Conservation (phyloP, 495 filamentous ascomycete genomes). For the Penicillium cataractarum region DNA sequence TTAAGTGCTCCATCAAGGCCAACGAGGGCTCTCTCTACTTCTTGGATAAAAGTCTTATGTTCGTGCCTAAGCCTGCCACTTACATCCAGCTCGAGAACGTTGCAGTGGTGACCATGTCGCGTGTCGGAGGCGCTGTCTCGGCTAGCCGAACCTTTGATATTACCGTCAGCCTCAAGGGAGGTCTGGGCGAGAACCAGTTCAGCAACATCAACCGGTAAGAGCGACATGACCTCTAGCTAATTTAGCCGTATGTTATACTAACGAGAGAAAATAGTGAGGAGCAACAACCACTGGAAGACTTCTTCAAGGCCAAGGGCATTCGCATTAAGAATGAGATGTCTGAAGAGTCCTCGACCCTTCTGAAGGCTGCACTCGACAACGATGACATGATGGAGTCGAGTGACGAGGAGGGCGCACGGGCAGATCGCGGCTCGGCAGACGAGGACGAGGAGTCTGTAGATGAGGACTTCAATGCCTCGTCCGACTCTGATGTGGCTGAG, state of each 20-base stretch:
- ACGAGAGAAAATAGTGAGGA: constrained; percentile 65
- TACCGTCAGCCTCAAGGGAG: constrained; percentile 80
- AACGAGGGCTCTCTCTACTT: constrained; percentile 97
- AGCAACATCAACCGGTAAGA: constrained; percentile 94
- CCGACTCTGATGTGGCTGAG: constrained; percentile 93
- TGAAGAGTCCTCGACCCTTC: constrained; percentile 50
- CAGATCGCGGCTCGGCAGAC: constrained; percentile 88
- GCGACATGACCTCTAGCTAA: neutral
- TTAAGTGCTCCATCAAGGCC: constrained; percentile 99
- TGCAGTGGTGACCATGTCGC: constrained; percentile 87
- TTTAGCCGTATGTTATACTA: neutral
- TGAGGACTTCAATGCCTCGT: constrained; percentile 92
- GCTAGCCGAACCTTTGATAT: constrained; percentile 97
- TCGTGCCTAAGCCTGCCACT: constrained; percentile 96
- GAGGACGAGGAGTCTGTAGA: constrained; percentile 94
- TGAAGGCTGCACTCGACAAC: constrained; percentile 70
- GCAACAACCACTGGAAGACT: constrained; percentile 89
- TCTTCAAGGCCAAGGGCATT: constrained; percentile 91
- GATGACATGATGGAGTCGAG: constrained; percentile 78
- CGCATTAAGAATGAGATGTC: constrained; percentile 97
- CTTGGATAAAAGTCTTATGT: constrained; percentile 97
- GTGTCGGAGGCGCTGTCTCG: constrained; percentile 90
- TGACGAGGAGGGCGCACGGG: constrained; percentile 73
- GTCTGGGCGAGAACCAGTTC: constrained; percentile 84
- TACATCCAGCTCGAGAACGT: constrained; percentile 94